Evolutionary conservation across 2,329 filamentous ascomycete genomes (phyloP), one percentile per base, ranked within the genome.

Genomic region (Rhytidhysteron rufulum): DNA sequence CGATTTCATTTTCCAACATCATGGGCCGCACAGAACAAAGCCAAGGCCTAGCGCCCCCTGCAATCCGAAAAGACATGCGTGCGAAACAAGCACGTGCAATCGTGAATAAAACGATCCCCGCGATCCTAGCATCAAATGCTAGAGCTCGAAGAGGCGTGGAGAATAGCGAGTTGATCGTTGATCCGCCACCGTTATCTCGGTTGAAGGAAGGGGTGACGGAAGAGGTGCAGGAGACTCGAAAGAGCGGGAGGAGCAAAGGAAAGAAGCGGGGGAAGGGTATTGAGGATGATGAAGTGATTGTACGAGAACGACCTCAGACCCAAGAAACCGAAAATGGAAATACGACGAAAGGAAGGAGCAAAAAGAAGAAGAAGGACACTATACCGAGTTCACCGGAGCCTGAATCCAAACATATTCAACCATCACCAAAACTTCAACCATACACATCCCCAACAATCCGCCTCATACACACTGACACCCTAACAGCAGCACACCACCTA

Each of bases 21-120:
- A 68, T 68, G 65, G 65, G 65, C 13, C 60, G 65, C 31, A 56
- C 54, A 11, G 54, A 64, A 31, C 54, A 57, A 44, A 65, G 63
- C 1, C 57, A 62, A 40, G 55, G 61, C 25, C 54, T 65, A n/a
- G 57, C 60, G n/a, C 63, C 63, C 5, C 64, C 62, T 13, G 46
- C 60, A 1, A 43, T 63, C 21, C 54, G 65, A 35, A 65, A 66
- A 50, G 60, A 66, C 16, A 46, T 55, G 2, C 68, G 75, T 11
- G 70, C 74, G 1, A 80, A 80, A 50, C 67, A 70, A 41, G 78
- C 78, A 21, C 75, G 73, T 39, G 67, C 74, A 7, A 80, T 79
- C 3, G 60, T 82, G 43, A 80, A 82, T 58, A 76, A 75, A 51
- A 67, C 71, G n/a, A 74, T 84, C 9, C 80, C 80, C 2, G 65